Evolutionary conservation across 768 basidiomycete genomes (phyloP).

Genomic region (Porphyrellus cyaneotinctus): DNA sequence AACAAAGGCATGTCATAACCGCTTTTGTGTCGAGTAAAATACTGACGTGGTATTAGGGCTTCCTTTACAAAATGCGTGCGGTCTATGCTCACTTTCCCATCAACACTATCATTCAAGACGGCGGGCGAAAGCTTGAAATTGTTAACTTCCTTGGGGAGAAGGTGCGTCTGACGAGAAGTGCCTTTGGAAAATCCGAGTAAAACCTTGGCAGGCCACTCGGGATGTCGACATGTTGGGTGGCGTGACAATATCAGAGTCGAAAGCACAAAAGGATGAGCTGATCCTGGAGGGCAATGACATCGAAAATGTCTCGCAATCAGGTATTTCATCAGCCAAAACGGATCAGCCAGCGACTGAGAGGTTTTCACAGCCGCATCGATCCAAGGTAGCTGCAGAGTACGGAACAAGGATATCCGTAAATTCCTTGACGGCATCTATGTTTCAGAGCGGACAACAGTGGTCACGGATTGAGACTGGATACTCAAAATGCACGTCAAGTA

Average conservation of each 20-base stretch:
- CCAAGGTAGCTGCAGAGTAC: slow-evolving; percentile 93
- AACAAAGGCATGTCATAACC: slow-evolving; percentile 61
- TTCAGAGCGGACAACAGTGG: slow-evolving; percentile 67
- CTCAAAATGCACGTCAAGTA: slow-evolving; percentile 18
- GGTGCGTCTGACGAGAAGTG: slow-evolving; percentile 39
- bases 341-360: slow-evolving; percentile 5
- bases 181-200: background rate
- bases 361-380: slow-evolving; percentile 77
- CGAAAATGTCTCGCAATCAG: slow-evolving; percentile 96
- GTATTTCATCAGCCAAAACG: slow-evolving; percentile 34
- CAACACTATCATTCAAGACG: slow-evolving; percentile 90
- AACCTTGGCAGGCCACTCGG: slow-evolving; percentile 67
- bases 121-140: slow-evolving; percentile 74
- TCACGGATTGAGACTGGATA: slow-evolving; percentile 39
- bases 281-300: slow-evolving; percentile 94
- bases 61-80: slow-evolving; percentile 99
- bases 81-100: slow-evolving; percentile 99
- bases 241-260: slow-evolving; percentile 80
- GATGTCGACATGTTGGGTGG: slow-evolving; percentile 90
- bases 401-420: slow-evolving; percentile 99
- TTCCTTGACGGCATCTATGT: slow-evolving; percentile 95
- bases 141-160: slow-evolving; percentile 96
- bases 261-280: slow-evolving; percentile 91
- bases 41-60: slow-evolving; percentile 57
- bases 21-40: background rate